Conservation (phyloP, 441 rosid genomes). For the Metrosideros polymorpha region DNA sequence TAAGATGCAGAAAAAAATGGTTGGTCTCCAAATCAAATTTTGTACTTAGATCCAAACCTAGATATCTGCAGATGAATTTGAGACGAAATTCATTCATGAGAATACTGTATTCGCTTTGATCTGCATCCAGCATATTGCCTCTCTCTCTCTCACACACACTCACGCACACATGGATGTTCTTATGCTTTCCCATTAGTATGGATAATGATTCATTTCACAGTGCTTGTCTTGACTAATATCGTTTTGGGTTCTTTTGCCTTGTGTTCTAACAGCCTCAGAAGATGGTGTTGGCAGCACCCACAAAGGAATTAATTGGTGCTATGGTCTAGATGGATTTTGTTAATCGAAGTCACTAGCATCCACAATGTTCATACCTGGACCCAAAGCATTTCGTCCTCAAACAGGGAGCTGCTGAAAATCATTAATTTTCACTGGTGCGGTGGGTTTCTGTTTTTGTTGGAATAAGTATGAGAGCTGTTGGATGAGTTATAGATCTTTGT, state of each 20-base stretch:
- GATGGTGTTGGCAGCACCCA: constrained; percentile 12
- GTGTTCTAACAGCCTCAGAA: constrained; percentile 32
- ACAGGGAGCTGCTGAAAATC: background rate
- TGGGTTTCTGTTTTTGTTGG: background rate
- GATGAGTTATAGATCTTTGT: background rate
- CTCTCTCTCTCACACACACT: background rate
- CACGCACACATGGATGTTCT: background rate
- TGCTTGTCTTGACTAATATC: background rate
- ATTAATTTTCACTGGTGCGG: background rate
- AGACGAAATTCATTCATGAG: background rate
- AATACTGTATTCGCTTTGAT: background rate
- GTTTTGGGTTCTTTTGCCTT: background rate
- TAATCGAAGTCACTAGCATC: background rate
- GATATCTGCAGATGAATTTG: background rate
- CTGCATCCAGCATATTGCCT: background rate
- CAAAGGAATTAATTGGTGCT: constrained; percentile 20
- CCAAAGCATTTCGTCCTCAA: background rate
- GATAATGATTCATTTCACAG: background rate
- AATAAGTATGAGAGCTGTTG: background rate
- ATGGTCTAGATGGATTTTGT: constrained; percentile 14
- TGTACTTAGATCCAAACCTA: background rate
- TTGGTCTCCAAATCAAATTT: background rate
- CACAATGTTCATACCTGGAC: background rate
- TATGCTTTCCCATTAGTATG: background rate
- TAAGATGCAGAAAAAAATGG: background rate